These are phyloP conservation scores for Liriodendron chinense DNA, from an alignment of 164 flowering plant species.

Conservation along the genomic window DNA sequence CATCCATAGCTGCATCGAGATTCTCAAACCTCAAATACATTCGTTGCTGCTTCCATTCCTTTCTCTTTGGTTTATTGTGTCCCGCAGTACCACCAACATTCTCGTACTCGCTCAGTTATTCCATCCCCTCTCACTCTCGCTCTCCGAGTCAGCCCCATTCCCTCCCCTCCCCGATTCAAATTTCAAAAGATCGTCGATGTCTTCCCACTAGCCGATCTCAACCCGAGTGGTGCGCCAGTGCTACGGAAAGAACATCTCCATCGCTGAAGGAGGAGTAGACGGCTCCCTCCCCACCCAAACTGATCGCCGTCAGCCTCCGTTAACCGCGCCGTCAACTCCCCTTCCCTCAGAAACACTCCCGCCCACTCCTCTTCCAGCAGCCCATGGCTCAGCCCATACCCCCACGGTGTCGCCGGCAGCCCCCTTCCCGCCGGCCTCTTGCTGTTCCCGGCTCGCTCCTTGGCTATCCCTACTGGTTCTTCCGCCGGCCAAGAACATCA, in stretches of 20 bases:
- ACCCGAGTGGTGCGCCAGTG: not conserved
- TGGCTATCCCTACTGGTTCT: conserved; percentile 50
- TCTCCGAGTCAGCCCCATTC: not conserved
- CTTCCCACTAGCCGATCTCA: not conserved
- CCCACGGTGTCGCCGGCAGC: conserved; percentile 26
- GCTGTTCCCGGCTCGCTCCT: conserved; percentile 54
- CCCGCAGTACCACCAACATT: not conserved
- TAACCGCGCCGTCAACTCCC: conserved; percentile 57
- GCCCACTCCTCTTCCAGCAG: conserved; percentile 45
- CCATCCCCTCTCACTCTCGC: not conserved
- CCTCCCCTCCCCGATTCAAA: not conserved
- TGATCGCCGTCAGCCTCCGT: conserved; percentile 53
- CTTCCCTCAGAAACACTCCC: conserved; percentile 31
- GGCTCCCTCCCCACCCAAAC: conserved; percentile 38
- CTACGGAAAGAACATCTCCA: not conserved
- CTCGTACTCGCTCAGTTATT: not conserved
- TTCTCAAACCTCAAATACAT: no score
- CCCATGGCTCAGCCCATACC: conserved; percentile 76
- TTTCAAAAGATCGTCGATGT: not conserved
- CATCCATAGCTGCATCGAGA: no score
- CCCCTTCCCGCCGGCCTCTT: conserved; percentile 71
- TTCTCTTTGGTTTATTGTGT: not conserved
- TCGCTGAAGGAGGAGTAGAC: not conserved
- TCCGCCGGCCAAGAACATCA: conserved; percentile 85
- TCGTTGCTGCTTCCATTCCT: not conserved